Conservation (phyloP, 768 basidiomycete genomes). For the Agrocybe praecox region DNA sequence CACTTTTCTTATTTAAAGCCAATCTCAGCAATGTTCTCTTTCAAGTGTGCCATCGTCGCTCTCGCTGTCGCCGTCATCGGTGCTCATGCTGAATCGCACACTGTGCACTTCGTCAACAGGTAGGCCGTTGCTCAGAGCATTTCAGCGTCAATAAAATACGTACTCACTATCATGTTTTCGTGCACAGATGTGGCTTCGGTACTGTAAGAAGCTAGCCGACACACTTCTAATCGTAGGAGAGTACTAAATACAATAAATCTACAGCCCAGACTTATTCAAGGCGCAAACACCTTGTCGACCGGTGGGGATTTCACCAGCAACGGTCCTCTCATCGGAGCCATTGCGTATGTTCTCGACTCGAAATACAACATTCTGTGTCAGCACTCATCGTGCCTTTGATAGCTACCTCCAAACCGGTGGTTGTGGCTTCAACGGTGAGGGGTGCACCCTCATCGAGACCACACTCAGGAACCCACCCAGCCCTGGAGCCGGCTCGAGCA, state of each 20-base stretch:
- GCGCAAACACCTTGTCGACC: constrained; percentile 20
- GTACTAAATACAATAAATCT: not conserved
- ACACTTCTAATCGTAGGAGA: not conserved
- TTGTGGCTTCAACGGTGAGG: constrained; percentile 33
- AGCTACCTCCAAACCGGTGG: not conserved
- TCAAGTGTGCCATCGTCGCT: constrained; percentile 17
- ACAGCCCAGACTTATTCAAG: constrained; percentile 32
- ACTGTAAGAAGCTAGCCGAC: constrained; percentile 23
- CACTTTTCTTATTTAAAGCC: not conserved
- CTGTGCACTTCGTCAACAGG: constrained; percentile 37
- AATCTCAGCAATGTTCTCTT: constrained; percentile 5
- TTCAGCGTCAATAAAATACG: not conserved
- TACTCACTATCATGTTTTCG: not conserved
- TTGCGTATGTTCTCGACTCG: constrained; percentile 27
- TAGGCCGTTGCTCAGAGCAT: constrained; percentile 27
- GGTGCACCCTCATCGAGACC: constrained; percentile 34
- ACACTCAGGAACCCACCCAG: constrained; percentile 31
- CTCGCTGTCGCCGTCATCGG: constrained; percentile 19
- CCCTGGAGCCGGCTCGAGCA: constrained; percentile 17
- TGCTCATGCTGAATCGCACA: constrained; percentile 33
- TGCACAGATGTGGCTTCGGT: constrained; percentile 33
- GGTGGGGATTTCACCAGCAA: constrained; percentile 15
- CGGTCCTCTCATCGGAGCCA: constrained; percentile 29
- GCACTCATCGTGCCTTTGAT: not conserved
- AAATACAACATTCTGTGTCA: not conserved